These are phyloP conservation scores for Picea glauca DNA, from an alignment of 75 land plant species.

Conservation along the genomic window DNA sequence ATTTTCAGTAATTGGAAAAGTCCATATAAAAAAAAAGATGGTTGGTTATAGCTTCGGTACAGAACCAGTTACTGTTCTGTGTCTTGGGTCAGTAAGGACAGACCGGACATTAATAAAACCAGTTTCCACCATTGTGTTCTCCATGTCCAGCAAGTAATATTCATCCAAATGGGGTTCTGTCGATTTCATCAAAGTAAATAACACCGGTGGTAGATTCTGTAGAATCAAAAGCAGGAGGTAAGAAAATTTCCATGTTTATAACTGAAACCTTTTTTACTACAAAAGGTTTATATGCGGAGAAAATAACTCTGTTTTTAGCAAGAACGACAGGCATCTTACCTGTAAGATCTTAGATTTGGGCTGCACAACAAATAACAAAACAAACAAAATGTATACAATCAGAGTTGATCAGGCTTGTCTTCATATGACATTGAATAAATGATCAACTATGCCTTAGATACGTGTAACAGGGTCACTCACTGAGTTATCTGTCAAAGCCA, in stretches of 20 bases:
- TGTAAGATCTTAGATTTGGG: constrained; percentile 86
- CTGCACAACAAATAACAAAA: constrained; percentile 19
- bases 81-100: constrained; percentile 75
- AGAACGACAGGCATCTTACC: constrained; percentile 29
- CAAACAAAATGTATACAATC: background rate
- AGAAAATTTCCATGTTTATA: background rate
- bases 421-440: constrained; percentile 2
- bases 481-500: constrained; percentile 78
- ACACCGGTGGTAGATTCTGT: constrained; percentile 54
- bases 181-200: constrained; percentile 83
- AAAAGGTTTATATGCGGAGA: background rate
- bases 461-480: constrained; percentile 23
- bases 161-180: constrained; percentile 93
- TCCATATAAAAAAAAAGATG: too few relatives aligned
- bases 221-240: constrained; percentile 3
- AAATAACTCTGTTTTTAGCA: background rate
- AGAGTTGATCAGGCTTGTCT: background rate
- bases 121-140: constrained; percentile 49
- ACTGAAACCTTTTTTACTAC: background rate
- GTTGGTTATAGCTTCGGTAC: constrained; percentile 25
- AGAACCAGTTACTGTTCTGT: constrained; percentile 78
- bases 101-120: constrained; percentile 65
- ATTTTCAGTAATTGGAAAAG: too few relatives aligned
- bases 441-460: background rate
- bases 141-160: constrained; percentile 72